Percentiles rank a stretch among this genome's conserved stretches.
Evolutionary conservation across 139 green algal genomes (phyloP).

Genomic region (Tetraselmis chui): DNA sequence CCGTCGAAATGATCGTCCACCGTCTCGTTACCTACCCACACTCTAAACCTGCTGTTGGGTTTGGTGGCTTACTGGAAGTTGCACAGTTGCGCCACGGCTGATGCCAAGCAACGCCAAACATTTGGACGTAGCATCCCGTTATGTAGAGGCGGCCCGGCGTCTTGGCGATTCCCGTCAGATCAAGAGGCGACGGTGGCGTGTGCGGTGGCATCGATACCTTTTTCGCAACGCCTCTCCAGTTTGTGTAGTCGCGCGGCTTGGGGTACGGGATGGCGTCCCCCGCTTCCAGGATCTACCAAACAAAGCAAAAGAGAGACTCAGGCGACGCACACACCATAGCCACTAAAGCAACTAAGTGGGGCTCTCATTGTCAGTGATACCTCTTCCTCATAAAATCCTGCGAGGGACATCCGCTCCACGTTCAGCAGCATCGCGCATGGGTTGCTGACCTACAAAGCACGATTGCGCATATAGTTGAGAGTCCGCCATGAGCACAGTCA

Average conservation of each 20-base stretch:
- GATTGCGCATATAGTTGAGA: too few species aligned
- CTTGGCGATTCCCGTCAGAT: neutral
- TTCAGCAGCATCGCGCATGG: neutral
- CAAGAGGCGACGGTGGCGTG: neutral
- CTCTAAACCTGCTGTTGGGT: too few species aligned
- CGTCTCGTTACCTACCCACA: too few species aligned
- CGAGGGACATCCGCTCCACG: neutral
- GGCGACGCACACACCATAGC: too few species aligned
- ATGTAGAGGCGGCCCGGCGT: neutral
- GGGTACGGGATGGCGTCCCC: neutral
- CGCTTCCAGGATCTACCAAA: neutral
- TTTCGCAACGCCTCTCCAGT: neutral
- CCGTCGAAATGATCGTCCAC: too few species aligned
- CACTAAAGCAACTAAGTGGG: too few species aligned
- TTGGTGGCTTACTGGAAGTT: too few species aligned
- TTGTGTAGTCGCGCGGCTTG: neutral
- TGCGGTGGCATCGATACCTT: neutral
- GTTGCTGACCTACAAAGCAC: neutral
- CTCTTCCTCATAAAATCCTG: neutral
- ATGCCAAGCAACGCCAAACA: neutral
- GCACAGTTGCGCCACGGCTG: neutral
- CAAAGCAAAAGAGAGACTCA: neutral
- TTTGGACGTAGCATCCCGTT: neutral
- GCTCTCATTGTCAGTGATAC: neutral
- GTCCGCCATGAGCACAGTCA: too few species aligned